Evolutionary conservation across 495 filamentous ascomycete genomes (phyloP).

Genomic region (Lasiosphaeria miniovina): DNA sequence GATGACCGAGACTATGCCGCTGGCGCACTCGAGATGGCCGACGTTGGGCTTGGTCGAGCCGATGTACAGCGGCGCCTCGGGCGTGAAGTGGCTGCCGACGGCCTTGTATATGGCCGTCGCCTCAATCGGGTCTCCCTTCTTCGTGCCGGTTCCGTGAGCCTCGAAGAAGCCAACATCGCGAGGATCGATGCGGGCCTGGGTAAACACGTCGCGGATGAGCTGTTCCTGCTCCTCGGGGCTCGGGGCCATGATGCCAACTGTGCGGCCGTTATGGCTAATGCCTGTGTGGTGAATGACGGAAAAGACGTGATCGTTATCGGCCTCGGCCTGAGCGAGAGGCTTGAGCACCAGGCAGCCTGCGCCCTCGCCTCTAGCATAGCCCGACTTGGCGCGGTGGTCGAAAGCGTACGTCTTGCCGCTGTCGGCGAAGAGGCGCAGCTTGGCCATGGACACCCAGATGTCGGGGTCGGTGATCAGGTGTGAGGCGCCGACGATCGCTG

Average conservation of each 20-base stretch:
- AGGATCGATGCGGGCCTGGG: conserved; percentile 39
- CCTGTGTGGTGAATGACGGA: conserved; percentile 53
- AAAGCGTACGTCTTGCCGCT: conserved; percentile 40
- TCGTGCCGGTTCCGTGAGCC: conserved; percentile 59
- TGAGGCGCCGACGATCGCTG: conserved; percentile 47
- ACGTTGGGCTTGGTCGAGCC: conserved; percentile 61
- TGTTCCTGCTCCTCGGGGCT: conserved; percentile 49
- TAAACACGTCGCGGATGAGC: conserved; percentile 43
- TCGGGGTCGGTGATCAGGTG: conserved; percentile 43
- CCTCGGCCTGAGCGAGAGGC: conserved; percentile 47
- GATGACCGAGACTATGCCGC: conserved; percentile 56
- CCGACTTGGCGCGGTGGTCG: conserved; percentile 41
- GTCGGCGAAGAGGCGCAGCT: conserved; percentile 35
- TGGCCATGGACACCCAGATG: conserved; percentile 40
- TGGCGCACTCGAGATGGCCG: conserved; percentile 57
- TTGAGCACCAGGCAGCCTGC: conserved; percentile 51
- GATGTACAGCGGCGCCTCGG: conserved; percentile 46
- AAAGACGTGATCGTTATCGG: conserved; percentile 54
- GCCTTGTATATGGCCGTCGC: conserved; percentile 51
- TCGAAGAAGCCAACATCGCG: conserved; percentile 47
- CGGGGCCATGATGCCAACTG: conserved; percentile 53
- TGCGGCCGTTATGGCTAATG: conserved; percentile 56
- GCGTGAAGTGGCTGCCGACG: conserved; percentile 35
- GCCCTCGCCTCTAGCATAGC: conserved; percentile 45
- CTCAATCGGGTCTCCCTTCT: conserved; percentile 61